These are phyloP conservation scores for Fusarium siculi DNA, from an alignment of 2,329 filamentous ascomycete species.

Conservation along the genomic window DNA sequence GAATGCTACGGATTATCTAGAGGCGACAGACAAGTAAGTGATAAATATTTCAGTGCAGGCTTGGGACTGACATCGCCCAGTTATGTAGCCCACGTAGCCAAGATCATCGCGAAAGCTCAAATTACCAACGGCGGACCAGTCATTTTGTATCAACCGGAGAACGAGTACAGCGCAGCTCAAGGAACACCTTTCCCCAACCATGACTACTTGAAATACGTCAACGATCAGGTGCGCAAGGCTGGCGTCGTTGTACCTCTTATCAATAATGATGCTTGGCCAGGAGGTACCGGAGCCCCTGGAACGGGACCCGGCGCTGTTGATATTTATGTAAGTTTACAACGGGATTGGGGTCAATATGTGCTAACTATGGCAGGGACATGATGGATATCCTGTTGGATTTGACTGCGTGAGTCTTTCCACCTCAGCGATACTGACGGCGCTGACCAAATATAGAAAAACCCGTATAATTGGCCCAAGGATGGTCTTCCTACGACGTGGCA, in stretches of 20 bases:
- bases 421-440: fast-evolving
- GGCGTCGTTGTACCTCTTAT: constrained; percentile 81
- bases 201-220: constrained; percentile 76
- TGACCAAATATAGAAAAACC: constrained; percentile 55
- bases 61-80: background rate
- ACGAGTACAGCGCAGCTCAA: constrained; percentile 74
- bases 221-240: constrained; percentile 72
- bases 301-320: constrained; percentile 64
- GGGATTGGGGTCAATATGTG: fast-evolving
- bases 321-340: constrained; percentile 60
- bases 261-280: constrained; percentile 74
- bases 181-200: constrained; percentile 69
- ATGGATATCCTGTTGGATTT: constrained; percentile 70
- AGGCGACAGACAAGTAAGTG: constrained; percentile 72
- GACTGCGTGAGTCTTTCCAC: constrained; percentile 55
- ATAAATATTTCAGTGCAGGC: fast-evolving
- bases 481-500: constrained; percentile 59
- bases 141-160: constrained; percentile 83
- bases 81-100: constrained; percentile 68
- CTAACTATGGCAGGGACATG: constrained; percentile 59
- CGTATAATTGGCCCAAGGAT: constrained; percentile 50
- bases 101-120: constrained; percentile 77
- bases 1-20: constrained; percentile 67
- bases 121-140: constrained; percentile 86
- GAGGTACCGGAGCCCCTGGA: constrained; percentile 72